phyloP scores from a whole-genome alignment of 352 stramenopile genomes.

The Globisporangium paroecandrum region DNA sequence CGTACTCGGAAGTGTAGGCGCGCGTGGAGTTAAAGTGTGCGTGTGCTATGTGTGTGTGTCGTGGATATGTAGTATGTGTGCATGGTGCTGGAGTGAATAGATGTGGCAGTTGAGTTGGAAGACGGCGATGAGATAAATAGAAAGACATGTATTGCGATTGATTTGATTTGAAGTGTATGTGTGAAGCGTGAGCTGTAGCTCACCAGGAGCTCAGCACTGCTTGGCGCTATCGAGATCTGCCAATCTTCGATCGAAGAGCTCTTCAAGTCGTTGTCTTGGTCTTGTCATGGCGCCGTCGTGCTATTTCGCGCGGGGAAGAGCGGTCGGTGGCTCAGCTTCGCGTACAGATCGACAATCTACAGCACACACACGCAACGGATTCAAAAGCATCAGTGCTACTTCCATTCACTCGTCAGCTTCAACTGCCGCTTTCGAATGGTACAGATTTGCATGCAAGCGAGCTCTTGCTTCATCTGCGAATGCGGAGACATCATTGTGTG shows the following conservation, averaged over 20 bases:
- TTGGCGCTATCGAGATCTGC: background rate
- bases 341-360: conserved; percentile 39
- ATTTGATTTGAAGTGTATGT: background rate
- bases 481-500: background rate
- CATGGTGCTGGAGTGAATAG: background rate
- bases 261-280: background rate
- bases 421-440: background rate
- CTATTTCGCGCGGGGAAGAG: conserved; percentile 8
- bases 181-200: background rate
- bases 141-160: background rate
- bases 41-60: background rate
- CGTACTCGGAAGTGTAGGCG: background rate
- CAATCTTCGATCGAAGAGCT: background rate
- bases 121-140: background rate
- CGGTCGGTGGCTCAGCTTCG: conserved; percentile 35
- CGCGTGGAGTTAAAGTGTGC: too few relatives aligned
- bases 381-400: background rate
- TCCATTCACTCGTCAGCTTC: background rate
- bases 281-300: background rate
- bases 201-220: background rate
- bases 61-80: background rate
- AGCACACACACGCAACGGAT: background rate
- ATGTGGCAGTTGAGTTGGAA: background rate
- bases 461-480: background rate
- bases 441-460: background rate